Percentiles rank a stretch among this genome's conserved stretches.
Evolutionary conservation across 2,329 filamentous ascomycete species (phyloP).

Genomic region (Hypoxylon sp.): DNA sequence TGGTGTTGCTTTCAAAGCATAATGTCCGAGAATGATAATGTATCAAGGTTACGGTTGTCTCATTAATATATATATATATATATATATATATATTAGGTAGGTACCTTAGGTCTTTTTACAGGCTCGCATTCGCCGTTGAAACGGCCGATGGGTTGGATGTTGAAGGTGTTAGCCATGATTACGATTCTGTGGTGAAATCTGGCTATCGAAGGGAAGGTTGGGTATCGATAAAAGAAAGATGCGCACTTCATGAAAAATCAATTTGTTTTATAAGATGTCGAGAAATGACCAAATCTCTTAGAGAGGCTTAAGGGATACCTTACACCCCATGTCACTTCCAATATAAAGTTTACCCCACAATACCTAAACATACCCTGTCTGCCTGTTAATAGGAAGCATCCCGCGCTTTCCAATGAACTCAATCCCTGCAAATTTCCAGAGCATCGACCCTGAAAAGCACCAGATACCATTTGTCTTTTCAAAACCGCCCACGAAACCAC

Average conservation of each 20-base stretch:
- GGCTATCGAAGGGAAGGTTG: neutral
- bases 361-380: slow-evolving; percentile 5
- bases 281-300: neutral
- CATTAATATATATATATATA: slow-evolving; percentile 38
- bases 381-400: neutral
- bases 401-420: neutral
- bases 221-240: neutral
- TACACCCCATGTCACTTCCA: slow-evolving; percentile 19
- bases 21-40: neutral
- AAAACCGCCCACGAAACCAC: neutral
- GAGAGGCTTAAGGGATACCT: slow-evolving; percentile 22
- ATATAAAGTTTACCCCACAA: slow-evolving; percentile 38
- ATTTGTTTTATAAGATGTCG: neutral
- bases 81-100: too few relatives aligned
- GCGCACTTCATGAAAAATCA: slow-evolving; percentile 1
- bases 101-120: slow-evolving; percentile 81
- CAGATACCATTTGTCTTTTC: slow-evolving; percentile 5
- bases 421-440: slow-evolving; percentile 12
- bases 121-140: slow-evolving; percentile 78
- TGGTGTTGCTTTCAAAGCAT: neutral
- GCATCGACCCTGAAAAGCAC: slow-evolving; percentile 10
- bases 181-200: neutral
- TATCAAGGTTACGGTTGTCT: neutral
- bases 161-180: slow-evolving; percentile 61
- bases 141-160: slow-evolving; percentile 77